Conservation (phyloP, 129 eudicot species). For the Ambrosia artemisiifolia region DNA sequence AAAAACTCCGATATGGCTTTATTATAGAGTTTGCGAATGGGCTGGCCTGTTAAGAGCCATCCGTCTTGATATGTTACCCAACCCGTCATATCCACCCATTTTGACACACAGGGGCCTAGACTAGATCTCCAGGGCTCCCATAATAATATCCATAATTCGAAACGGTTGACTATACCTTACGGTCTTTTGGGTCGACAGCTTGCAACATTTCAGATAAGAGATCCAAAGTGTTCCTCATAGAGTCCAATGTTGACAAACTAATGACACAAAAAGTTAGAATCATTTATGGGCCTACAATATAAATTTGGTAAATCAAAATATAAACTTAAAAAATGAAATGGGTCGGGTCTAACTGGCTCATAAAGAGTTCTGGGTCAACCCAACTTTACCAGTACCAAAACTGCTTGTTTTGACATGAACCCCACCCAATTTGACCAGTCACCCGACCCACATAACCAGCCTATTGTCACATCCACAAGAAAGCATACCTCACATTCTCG, state of each 20-base stretch:
- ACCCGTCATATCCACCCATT: neutral
- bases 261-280: constrained; percentile 4
- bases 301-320: neutral
- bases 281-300: neutral
- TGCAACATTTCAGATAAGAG: constrained; percentile 82
- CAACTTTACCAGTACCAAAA: neutral
- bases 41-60: neutral
- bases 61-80: neutral
- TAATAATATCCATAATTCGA: too few species aligned
- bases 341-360: neutral
- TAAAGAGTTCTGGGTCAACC: neutral
- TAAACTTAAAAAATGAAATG: neutral
- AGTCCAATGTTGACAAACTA: constrained; percentile 62
- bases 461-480: neutral
- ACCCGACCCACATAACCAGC: neutral
- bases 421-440: neutral
- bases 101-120: too few species aligned
- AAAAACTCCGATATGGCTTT: neutral
- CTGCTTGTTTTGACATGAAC: neutral
- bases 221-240: constrained; percentile 68
- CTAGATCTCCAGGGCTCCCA: too few species aligned
- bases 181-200: constrained; percentile 72
- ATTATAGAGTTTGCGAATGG: neutral
- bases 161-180: constrained; percentile 43
- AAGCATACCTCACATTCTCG: constrained; percentile 55